Evolutionary conservation across 1,284 basidiomycete species (phyloP).

Genomic region (Nidula niveotomentosa): DNA sequence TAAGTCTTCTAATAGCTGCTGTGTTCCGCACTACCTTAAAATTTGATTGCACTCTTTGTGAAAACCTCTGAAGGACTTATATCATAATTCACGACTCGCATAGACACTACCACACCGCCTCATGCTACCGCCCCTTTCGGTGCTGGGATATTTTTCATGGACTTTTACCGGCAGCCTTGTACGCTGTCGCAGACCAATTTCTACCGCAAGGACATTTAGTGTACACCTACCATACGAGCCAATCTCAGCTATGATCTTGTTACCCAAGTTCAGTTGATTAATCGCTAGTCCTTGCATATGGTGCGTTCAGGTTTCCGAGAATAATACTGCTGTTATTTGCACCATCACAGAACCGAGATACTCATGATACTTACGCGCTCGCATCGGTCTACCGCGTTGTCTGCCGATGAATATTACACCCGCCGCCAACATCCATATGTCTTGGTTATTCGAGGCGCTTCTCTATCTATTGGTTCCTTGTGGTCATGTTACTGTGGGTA

Average conservation of each 20-base stretch:
- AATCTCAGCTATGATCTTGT: constrained; percentile 25
- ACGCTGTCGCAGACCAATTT: constrained; percentile 25
- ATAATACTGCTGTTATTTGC: no score
- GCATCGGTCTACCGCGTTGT: no score
- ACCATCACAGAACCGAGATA: no score
- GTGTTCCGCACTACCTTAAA: constrained; percentile 57
- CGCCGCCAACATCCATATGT: no score
- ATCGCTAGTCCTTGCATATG: background rate
- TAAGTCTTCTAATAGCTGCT: constrained; percentile 43
- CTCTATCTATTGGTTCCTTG: no score
- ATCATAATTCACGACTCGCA: constrained; percentile 22
- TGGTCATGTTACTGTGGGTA: no score
- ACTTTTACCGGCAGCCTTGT: constrained; percentile 19
- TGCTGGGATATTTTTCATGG: constrained; percentile 24
- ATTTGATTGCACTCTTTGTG: constrained; percentile 67
- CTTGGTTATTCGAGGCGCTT: no score
- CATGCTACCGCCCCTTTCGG: constrained; percentile 11
- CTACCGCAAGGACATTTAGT: constrained; percentile 32
- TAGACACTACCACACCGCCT: constrained; percentile 19
- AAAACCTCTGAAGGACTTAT: constrained; percentile 56
- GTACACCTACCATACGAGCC: constrained; percentile 31
- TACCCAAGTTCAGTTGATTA: background rate
- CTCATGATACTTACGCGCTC: no score
- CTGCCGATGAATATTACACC: no score
- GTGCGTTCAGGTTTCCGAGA: no score